phyloP scores from a whole-genome alignment of 768 basidiomycete species.

The Amyloporia xantha region DNA sequence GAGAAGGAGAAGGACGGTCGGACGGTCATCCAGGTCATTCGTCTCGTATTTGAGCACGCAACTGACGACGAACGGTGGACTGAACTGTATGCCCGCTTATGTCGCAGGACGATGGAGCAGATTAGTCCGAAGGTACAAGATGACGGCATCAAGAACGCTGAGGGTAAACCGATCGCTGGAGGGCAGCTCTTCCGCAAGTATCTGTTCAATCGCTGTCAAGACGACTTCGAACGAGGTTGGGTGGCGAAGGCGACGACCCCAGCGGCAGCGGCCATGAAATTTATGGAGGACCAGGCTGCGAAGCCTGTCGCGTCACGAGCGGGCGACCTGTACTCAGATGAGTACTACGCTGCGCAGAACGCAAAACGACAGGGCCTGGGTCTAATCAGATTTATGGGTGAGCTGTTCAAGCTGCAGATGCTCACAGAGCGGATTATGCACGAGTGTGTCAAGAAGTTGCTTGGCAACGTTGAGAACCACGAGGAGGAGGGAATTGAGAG shows the following conservation, averaged over 20 bases:
- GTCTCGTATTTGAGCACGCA: conserved; percentile 94
- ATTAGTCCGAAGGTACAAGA: conserved; percentile 86
- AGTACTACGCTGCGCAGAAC: conserved; percentile 90
- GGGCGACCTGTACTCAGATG: conserved; percentile 83
- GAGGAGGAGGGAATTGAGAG: conserved; percentile 98
- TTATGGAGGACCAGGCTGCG: conserved; percentile 78
- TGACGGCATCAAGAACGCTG: conserved; percentile 71
- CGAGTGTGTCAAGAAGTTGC: conserved; percentile 93
- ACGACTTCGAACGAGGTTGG: conserved; percentile 98
- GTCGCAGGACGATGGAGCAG: conserved; percentile 92
- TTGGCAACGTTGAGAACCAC: conserved; percentile 89
- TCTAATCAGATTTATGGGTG: conserved; percentile 96
- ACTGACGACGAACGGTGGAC: conserved; percentile 95
- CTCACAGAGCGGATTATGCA: conserved; percentile 97
- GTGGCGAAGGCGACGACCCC: conserved; percentile 80
- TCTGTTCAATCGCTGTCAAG: conserved; percentile 92
- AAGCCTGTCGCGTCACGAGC: conserved; percentile 54
- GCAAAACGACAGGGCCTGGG: conserved; percentile 96
- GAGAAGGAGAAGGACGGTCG: conserved; percentile 88
- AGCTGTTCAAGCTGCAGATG: conserved; percentile 99
- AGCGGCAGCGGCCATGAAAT: conserved; percentile 79
- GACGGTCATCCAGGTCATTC: conserved; percentile 92
- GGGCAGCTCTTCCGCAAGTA: conserved; percentile 96
- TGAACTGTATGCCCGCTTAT: conserved; percentile 95
- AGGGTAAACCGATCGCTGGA: conserved; percentile 87